phyloP scores from a whole-genome alignment of 164 flowering plant species.

The Macadamia integrifolia region DNA sequence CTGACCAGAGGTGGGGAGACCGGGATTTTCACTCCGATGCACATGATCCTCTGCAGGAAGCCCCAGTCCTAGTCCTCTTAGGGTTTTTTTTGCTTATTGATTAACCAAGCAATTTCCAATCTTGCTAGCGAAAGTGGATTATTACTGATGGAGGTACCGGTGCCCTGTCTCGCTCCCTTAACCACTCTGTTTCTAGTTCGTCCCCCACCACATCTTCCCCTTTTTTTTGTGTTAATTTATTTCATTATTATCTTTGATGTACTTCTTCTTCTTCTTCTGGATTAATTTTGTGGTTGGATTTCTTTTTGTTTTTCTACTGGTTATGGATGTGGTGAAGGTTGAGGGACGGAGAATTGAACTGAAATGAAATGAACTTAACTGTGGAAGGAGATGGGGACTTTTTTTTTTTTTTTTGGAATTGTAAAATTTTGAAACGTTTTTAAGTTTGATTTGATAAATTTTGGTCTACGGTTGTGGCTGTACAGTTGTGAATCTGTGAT shows the following conservation, averaged over 20 bases:
- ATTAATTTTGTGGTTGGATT: neutral
- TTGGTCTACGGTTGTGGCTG: too few relatives aligned
- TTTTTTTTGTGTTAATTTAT: too few relatives aligned
- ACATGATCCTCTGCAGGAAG: conserved; percentile 81
- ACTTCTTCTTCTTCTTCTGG: neutral
- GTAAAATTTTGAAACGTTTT: too few relatives aligned
- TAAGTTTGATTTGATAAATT: too few relatives aligned
- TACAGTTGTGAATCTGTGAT: too few relatives aligned
- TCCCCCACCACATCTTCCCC: too few relatives aligned
- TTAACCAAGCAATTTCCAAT: too few relatives aligned
- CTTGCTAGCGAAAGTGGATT: neutral
- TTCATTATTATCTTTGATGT: neutral
- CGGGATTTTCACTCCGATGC: conserved; percentile 83
- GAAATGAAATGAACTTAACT: too few relatives aligned
- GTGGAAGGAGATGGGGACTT: too few relatives aligned
- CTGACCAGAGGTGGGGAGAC: conserved; percentile 72
- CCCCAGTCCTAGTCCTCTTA: conserved; percentile 22
- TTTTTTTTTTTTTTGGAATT: too few relatives aligned
- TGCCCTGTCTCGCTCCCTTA: neutral
- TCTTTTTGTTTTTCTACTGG: neutral
- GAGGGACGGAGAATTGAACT: too few relatives aligned
- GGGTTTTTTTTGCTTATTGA: neutral
- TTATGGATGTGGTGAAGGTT: too few relatives aligned
- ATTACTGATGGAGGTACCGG: neutral
- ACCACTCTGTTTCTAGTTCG: neutral